These are phyloP conservation scores for Exobasidium cylindrosporum DNA, from an alignment of 1,284 basidiomycete species.

Conservation along the genomic window DNA sequence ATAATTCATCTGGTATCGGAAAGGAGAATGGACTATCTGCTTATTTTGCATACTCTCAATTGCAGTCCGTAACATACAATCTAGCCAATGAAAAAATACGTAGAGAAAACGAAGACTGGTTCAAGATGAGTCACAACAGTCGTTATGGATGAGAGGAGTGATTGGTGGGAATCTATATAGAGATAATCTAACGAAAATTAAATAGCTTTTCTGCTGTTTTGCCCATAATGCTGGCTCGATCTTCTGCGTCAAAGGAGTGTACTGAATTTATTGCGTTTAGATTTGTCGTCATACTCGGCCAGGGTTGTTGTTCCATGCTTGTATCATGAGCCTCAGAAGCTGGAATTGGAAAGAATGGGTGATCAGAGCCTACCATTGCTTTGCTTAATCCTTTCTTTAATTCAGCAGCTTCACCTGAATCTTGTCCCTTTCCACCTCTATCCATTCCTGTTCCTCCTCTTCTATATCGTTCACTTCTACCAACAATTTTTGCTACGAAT, in stretches of 20 bases:
- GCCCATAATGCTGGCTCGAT: constrained; percentile 18
- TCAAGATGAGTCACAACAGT: constrained; percentile 12
- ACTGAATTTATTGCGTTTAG: constrained; percentile 71
- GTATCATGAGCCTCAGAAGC: constrained; percentile 57
- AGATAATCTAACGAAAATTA: no score
- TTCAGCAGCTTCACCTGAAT: neutral
- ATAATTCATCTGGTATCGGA: constrained; percentile 21
- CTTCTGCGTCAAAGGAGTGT: constrained; percentile 24
- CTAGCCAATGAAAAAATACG: constrained; percentile 18
- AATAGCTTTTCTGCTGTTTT: constrained; percentile 21
- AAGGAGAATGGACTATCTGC: constrained; percentile 28
- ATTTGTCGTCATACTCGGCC: constrained; percentile 79
- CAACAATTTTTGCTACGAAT: constrained; percentile 69
- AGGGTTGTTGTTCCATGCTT: constrained; percentile 55
- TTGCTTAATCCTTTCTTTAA: constrained; percentile 59
- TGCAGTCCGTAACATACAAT: constrained; percentile 23
- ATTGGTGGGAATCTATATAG: no score
- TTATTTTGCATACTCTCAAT: constrained; percentile 20
- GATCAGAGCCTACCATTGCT: constrained; percentile 80
- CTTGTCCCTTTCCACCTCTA: constrained; percentile 10
- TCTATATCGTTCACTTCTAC: constrained; percentile 62
- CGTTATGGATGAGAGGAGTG: constrained; percentile 21
- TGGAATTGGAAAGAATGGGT: constrained; percentile 83
- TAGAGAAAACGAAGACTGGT: constrained; percentile 22
- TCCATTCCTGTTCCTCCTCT: constrained; percentile 49